Conservation (phyloP, 345 rosid species). For the Adansonia digitata region DNA sequence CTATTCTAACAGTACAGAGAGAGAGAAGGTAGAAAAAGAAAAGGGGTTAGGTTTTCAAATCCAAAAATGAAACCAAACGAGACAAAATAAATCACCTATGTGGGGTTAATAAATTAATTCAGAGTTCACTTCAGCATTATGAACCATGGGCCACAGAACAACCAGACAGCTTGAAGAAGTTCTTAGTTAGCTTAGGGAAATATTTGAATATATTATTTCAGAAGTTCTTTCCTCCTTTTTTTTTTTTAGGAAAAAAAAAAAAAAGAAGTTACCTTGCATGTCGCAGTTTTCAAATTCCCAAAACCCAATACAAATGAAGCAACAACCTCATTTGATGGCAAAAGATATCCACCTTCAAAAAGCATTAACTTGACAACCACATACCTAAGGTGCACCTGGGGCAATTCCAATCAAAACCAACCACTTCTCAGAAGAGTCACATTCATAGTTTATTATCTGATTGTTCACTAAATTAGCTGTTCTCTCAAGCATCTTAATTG, state of each 20-base stretch:
- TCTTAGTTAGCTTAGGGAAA: background rate
- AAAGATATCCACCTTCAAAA: background rate
- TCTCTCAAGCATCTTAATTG: slow-evolving; percentile 92
- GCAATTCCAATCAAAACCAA: slow-evolving; percentile 94
- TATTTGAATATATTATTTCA: background rate
- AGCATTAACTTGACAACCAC: background rate
- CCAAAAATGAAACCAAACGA: background rate
- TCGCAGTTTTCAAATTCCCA: background rate
- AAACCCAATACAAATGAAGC: background rate
- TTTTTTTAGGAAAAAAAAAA: background rate
- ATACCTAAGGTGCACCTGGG: slow-evolving; percentile 95
- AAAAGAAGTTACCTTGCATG: background rate
- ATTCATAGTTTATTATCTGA: slow-evolving; percentile 92
- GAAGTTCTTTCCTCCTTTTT: background rate
- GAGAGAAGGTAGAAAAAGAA: background rate
- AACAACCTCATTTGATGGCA: background rate
- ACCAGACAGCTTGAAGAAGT: background rate
- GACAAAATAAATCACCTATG: background rate
- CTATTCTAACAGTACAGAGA: background rate
- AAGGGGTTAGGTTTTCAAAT: background rate
- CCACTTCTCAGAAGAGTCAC: slow-evolving; percentile 96
- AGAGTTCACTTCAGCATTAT: background rate
- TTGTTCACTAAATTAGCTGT: slow-evolving; percentile 85
- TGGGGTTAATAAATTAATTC: background rate
- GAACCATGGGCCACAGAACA: background rate